Evolutionary conservation across 2,329 filamentous ascomycete genomes (phyloP).

Genomic region (Stagonosporopsis vannaccii): DNA sequence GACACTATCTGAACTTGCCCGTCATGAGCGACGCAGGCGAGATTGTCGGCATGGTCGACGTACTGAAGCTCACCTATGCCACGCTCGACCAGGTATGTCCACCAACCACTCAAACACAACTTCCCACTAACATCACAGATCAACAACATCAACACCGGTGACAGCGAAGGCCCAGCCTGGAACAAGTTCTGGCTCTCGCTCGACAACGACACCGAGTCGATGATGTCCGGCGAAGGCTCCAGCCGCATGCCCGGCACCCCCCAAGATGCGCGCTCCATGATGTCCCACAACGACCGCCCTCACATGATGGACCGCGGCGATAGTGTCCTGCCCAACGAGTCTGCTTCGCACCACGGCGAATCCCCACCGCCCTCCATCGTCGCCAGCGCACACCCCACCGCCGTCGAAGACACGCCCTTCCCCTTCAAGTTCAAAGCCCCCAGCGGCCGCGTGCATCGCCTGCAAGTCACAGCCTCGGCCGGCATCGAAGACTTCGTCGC

Average conservation of each 20-base stretch:
- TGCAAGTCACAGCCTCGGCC: slow-evolving; percentile 82
- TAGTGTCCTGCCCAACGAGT: slow-evolving; percentile 91
- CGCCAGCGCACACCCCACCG: slow-evolving; percentile 63
- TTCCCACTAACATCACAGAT: slow-evolving; percentile 56
- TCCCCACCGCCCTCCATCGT: slow-evolving; percentile 74
- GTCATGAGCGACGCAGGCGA: slow-evolving; percentile 98
- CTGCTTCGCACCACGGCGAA: slow-evolving; percentile 87
- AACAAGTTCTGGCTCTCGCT: slow-evolving; percentile 99
- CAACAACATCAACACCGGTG: slow-evolving; percentile 88
- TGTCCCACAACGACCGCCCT: slow-evolving; percentile 78
- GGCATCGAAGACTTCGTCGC: slow-evolving; percentile 81
- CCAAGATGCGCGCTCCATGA: slow-evolving; percentile 71
- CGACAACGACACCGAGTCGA: slow-evolving; percentile 92
- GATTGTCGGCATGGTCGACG: slow-evolving; percentile 99
- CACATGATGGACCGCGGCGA: slow-evolving; percentile 71
- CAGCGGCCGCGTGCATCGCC: slow-evolving; percentile 88
- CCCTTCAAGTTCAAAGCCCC: slow-evolving; percentile 99
- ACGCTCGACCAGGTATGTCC: slow-evolving; percentile 85
- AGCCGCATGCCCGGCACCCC: slow-evolving; percentile 72
- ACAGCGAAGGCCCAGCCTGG: slow-evolving; percentile 95
- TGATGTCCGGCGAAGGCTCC: slow-evolving; percentile 90
- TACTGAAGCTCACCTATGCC: slow-evolving; percentile 96
- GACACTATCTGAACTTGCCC: slow-evolving; percentile 95
- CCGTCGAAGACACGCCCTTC: slow-evolving; percentile 76
- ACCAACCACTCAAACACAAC: neutral